Evolutionary conservation across 1,284 basidiomycete genomes (phyloP).

Genomic region (Sporisorium graminicola): DNA sequence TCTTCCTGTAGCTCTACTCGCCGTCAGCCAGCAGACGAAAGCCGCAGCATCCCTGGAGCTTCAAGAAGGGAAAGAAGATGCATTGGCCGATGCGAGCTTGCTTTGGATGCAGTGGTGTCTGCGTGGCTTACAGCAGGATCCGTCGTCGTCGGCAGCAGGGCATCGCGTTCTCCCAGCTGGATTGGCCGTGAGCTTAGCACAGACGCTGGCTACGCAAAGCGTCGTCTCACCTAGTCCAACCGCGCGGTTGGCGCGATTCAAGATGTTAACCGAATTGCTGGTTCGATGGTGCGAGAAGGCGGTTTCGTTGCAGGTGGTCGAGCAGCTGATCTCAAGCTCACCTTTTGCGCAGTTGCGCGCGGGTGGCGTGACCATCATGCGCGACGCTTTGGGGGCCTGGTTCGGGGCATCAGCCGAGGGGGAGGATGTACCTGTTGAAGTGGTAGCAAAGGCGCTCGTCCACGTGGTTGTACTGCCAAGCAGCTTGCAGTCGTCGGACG

Average conservation of each 20-base stretch:
- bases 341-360: slow-evolving; percentile 56
- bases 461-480: slow-evolving; percentile 10
- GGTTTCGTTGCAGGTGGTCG: slow-evolving; percentile 23
- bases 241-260: slow-evolving; percentile 43
- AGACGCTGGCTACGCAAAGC: slow-evolving; percentile 55
- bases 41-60: slow-evolving; percentile 37
- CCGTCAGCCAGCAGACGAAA: slow-evolving; percentile 39
- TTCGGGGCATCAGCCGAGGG: neutral
- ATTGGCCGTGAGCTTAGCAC: slow-evolving; percentile 34
- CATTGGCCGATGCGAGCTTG: slow-evolving; percentile 41
- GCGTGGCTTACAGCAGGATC: slow-evolving; percentile 21
- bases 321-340: slow-evolving; percentile 42
- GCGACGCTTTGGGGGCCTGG: slow-evolving; percentile 4
- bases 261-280: slow-evolving; percentile 41
- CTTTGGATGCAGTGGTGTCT: slow-evolving; percentile 51
- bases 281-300: slow-evolving; percentile 12
- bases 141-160: slow-evolving; percentile 11
- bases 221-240: slow-evolving; percentile 48
- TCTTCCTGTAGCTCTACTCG: slow-evolving; percentile 37
- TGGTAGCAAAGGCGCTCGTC: slow-evolving; percentile 11
- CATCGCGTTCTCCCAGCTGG: slow-evolving; percentile 18
- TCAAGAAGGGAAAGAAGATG: slow-evolving; percentile 36
- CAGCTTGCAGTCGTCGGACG: neutral
- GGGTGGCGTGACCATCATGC: slow-evolving; percentile 38
- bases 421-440: neutral